These are phyloP conservation scores for Prorocentrum cordatum DNA, from an alignment of 169 alveolate genomes.

Conservation along the genomic window DNA sequence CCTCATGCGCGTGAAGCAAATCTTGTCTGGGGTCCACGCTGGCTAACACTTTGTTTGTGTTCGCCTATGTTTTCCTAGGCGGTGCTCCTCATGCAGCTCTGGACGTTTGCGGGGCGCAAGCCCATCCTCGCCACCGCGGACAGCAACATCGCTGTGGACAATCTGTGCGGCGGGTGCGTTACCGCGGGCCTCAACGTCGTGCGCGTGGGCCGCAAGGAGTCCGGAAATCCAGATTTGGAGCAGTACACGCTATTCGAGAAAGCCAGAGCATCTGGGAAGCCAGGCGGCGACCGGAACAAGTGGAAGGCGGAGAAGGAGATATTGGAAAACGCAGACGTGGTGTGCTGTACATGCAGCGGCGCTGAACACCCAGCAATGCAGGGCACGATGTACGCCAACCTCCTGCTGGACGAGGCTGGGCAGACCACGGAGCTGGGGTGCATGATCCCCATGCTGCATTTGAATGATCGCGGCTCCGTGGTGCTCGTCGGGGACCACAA, in stretches of 20 bases:
- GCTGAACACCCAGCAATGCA: constrained; percentile 15
- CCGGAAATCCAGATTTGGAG: constrained; percentile 22
- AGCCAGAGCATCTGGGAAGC: not conserved
- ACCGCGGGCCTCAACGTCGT: not conserved
- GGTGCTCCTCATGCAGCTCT: too few relatives aligned
- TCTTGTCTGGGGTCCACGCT: too few relatives aligned
- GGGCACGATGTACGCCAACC: not conserved
- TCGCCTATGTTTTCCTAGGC: too few relatives aligned
- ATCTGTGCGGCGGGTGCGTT: constrained; percentile 39
- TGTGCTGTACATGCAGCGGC: constrained; percentile 16
- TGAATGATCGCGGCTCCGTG: constrained; percentile 1
- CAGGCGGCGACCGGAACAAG: not conserved
- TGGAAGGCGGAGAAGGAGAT: not conserved
- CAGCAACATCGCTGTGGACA: constrained; percentile 61
- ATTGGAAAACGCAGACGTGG: constrained; percentile 3
- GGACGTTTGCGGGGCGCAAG: too few relatives aligned
- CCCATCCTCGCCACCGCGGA: too few relatives aligned
- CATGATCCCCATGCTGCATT: constrained; percentile 22
- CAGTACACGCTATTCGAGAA: constrained; percentile 39
- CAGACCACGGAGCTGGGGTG: constrained; percentile 37
- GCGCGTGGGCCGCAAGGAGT: constrained; percentile 22
- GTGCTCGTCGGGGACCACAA: constrained; percentile 35
- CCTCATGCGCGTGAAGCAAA: too few relatives aligned
- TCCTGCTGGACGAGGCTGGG: constrained; percentile 31
- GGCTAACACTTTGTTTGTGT: too few relatives aligned